These are phyloP conservation scores for Psilocybe sp. DNA, from an alignment of 768 basidiomycete species.

Conservation along the genomic window DNA sequence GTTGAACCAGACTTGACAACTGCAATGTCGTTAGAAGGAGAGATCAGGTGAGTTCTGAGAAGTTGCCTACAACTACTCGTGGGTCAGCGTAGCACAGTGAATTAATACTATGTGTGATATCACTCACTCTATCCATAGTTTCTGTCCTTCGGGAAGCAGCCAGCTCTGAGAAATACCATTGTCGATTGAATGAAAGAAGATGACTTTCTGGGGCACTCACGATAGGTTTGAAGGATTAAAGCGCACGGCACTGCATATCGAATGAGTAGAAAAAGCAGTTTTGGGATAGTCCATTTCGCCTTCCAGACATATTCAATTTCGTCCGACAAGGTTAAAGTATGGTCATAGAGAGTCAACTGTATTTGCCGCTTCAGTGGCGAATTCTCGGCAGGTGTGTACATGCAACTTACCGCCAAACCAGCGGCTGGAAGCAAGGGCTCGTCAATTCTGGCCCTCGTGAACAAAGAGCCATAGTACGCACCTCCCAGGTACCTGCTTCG, in stretches of 20 bases:
- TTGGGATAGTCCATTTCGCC: slow-evolving; percentile 32
- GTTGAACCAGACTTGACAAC: slow-evolving; percentile 14
- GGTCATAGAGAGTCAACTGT: slow-evolving; percentile 40
- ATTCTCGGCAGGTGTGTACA: neutral
- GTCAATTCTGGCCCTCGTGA: too few species aligned
- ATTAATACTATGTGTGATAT: neutral
- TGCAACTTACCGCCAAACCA: slow-evolving; percentile 3
- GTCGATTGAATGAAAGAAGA: neutral
- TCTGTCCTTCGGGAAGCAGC: neutral
- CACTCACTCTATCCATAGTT: slow-evolving; percentile 4
- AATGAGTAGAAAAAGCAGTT: slow-evolving; percentile 36
- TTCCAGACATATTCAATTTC: slow-evolving; percentile 41
- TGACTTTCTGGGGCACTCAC: slow-evolving; percentile 16
- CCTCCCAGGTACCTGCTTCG: too few species aligned
- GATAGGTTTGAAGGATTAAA: slow-evolving; percentile 26
- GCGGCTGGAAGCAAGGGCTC: neutral
- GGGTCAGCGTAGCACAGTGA: neutral
- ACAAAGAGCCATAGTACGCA: too few species aligned
- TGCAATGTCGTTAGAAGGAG: neutral
- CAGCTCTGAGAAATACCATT: neutral
- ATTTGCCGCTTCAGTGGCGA: neutral
- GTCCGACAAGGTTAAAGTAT: slow-evolving; percentile 34
- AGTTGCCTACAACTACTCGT: neutral
- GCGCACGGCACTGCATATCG: slow-evolving; percentile 32
- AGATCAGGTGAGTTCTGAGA: neutral